phyloP scores from a whole-genome alignment of 495 filamentous ascomycete genomes.

The Annulohypoxylon moriforme region DNA sequence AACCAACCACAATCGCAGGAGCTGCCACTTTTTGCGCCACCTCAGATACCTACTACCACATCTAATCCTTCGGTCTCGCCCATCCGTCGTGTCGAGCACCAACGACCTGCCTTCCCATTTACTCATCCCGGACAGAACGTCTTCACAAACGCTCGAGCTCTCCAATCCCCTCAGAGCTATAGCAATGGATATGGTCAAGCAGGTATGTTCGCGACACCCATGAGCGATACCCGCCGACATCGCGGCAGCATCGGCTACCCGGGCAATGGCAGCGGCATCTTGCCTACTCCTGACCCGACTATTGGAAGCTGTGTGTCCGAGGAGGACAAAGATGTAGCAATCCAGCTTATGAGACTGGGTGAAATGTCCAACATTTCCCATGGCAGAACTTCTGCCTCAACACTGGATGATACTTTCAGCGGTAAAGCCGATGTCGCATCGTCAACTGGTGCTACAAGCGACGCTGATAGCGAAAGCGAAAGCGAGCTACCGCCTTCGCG shows the following conservation, averaged over 20 bases:
- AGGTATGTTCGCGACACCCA: slow-evolving; percentile 66
- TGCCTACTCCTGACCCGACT: slow-evolving; percentile 94
- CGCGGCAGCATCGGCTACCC: slow-evolving; percentile 70
- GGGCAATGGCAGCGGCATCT: slow-evolving; percentile 59
- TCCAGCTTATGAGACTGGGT: slow-evolving; percentile 95
- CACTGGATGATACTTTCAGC: slow-evolving; percentile 90
- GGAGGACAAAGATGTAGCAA: slow-evolving; percentile 97
- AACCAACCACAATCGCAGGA: slow-evolving; percentile 67
- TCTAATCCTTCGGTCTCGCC: slow-evolving; percentile 94
- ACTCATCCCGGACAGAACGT: slow-evolving; percentile 75
- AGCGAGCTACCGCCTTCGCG: slow-evolving; percentile 72
- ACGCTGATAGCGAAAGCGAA: slow-evolving; percentile 81
- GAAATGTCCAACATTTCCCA: slow-evolving; percentile 90
- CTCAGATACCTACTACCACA: slow-evolving; percentile 86
- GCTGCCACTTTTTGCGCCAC: slow-evolving; percentile 92
- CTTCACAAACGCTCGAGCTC: slow-evolving; percentile 74
- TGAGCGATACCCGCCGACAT: slow-evolving; percentile 70
- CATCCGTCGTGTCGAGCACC: slow-evolving; percentile 75
- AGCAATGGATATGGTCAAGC: slow-evolving; percentile 60
- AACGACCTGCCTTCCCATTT: slow-evolving; percentile 72
- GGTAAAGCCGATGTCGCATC: slow-evolving; percentile 87
- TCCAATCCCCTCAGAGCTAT: slow-evolving; percentile 84
- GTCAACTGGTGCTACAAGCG: slow-evolving; percentile 82
- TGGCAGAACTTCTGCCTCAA: slow-evolving; percentile 91
- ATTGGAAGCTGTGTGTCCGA: slow-evolving; percentile 95